Evolutionary conservation across 306 rosid species (phyloP), one percentile per base, ranked within the genome.

Genomic region (Mimosa bimucronata): DNA sequence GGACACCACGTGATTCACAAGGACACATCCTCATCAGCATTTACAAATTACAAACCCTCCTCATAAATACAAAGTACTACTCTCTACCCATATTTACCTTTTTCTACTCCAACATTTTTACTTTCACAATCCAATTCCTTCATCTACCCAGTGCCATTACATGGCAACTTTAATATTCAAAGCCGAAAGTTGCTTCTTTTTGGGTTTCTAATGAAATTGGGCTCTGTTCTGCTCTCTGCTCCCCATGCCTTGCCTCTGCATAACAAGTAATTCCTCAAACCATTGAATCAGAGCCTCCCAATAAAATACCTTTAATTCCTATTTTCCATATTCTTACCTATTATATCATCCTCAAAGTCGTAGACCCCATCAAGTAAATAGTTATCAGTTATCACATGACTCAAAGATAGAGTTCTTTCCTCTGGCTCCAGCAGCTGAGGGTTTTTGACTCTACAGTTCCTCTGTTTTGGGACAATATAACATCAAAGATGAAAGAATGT

Each of bases 361-460:
- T 45, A 14, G 72, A 42, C 45, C 45, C 66, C 18, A 18, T 73
- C 37, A 38, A 4, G 18, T 18, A 68, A 78, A 6, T 50, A 48
- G 74, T 62, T n/a, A n/a, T n/a, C 85, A 80, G 80, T 80, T 88
- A 78, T 83, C 86, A 78, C 87, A 78, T 78, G 87, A 48, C 67
- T 74, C 13, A 48, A 77, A 79, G 50, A 26, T 37, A 12, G 52
- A 29, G 61, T 26, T 52, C 21, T 2, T 28, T 61, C 38, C 38
- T 26, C 29, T 1, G 15, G 80, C 66, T 77, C 0, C 28, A 7
- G 25, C 34, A 14, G 28, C 42, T 12, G 60, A 15, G 38, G 19
- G 66, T 61, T 65, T 80, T 38, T 46, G 28, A 68, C 25, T 53
- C 64, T 26, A 65, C 57, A 70, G 45, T 31, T 64, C 6, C 77